phyloP scores from a whole-genome alignment of 352 stramenopile species.

The Phytophthora tentaculata region DNA sequence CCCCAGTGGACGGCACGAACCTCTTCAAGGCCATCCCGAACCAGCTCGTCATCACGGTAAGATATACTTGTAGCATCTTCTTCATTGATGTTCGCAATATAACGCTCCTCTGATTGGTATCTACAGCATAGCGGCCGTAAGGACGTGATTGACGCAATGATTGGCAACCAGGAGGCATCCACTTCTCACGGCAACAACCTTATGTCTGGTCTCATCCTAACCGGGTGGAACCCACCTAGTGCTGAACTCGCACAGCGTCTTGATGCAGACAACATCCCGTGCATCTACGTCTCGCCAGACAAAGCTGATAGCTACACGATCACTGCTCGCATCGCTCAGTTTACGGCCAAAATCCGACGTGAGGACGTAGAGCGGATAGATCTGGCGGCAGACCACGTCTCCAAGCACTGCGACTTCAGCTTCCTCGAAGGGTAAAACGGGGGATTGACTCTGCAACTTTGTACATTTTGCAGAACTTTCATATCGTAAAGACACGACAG shows the following conservation, averaged over 20 bases:
- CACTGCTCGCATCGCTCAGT: slow-evolving; percentile 76
- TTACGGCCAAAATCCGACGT: slow-evolving; percentile 83
- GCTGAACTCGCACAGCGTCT: slow-evolving; percentile 68
- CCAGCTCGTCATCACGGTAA: slow-evolving; percentile 87
- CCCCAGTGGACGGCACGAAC: slow-evolving; percentile 78
- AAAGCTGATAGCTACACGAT: slow-evolving; percentile 90
- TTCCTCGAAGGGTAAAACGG: slow-evolving; percentile 58
- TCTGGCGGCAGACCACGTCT: slow-evolving; percentile 81
- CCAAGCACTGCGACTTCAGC: slow-evolving; percentile 84
- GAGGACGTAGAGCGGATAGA: slow-evolving; percentile 80
- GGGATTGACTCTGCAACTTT: slow-evolving; percentile 6
- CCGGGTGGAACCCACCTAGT: slow-evolving; percentile 80
- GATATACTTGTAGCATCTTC: background rate
- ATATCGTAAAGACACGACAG: slow-evolving; percentile 9
- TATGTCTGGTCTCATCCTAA: slow-evolving; percentile 81
- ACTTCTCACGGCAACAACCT: slow-evolving; percentile 74
- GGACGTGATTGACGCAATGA: slow-evolving; percentile 87
- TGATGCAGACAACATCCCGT: slow-evolving; percentile 86
- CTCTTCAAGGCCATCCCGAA: slow-evolving; percentile 87
- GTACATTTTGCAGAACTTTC: slow-evolving; percentile 11
- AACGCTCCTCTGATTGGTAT: slow-evolving; percentile 16
- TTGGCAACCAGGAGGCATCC: slow-evolving; percentile 82
- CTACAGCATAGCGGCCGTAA: slow-evolving; percentile 78
- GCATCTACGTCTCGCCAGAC: slow-evolving; percentile 86
- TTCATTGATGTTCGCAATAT: background rate